Evolutionary conservation across 2,329 filamentous ascomycete genomes (phyloP).

Genomic region (Aspergillus sp.): DNA sequence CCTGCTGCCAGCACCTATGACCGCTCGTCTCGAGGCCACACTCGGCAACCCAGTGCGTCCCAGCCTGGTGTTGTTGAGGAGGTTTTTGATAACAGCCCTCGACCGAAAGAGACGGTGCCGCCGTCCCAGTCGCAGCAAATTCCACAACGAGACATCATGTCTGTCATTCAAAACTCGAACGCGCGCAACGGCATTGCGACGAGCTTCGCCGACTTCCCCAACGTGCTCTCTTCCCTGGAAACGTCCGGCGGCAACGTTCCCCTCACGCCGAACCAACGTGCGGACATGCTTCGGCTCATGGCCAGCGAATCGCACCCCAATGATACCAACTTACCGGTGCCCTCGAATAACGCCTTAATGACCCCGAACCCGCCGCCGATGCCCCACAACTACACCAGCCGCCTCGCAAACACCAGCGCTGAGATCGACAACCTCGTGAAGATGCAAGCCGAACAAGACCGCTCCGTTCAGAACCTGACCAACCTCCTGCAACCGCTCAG

Average conservation of each 20-base stretch:
- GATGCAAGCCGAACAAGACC: constrained; percentile 75
- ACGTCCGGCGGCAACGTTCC: constrained; percentile 42
- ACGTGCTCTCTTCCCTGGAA: constrained; percentile 46
- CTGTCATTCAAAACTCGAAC: constrained; percentile 48
- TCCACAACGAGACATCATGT: constrained; percentile 49
- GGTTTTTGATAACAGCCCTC: constrained; percentile 42
- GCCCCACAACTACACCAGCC: constrained; percentile 47
- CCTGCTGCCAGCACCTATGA: constrained; percentile 37
- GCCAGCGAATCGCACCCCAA: constrained; percentile 45
- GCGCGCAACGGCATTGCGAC: constrained; percentile 41
- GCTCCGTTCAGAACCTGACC: constrained; percentile 72
- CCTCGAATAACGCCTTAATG: constrained; percentile 56
- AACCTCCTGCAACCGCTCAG: constrained; percentile 75
- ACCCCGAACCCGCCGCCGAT: constrained; percentile 56
- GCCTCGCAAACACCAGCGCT: constrained; percentile 64
- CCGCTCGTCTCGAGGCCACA: constrained; percentile 23
- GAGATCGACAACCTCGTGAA: constrained; percentile 78
- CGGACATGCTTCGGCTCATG: constrained; percentile 48
- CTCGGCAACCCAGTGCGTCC: constrained; percentile 30
- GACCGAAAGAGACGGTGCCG: constrained; percentile 16
- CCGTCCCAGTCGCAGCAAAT: constrained; percentile 22
- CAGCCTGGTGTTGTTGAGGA: constrained; percentile 43
- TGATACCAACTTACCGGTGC: constrained; percentile 35
- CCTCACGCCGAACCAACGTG: constrained; percentile 46
- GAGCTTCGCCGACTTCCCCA: constrained; percentile 43